Evolutionary conservation across 208 protist species (phyloP).

Genomic region (Lotmaria passim): DNA sequence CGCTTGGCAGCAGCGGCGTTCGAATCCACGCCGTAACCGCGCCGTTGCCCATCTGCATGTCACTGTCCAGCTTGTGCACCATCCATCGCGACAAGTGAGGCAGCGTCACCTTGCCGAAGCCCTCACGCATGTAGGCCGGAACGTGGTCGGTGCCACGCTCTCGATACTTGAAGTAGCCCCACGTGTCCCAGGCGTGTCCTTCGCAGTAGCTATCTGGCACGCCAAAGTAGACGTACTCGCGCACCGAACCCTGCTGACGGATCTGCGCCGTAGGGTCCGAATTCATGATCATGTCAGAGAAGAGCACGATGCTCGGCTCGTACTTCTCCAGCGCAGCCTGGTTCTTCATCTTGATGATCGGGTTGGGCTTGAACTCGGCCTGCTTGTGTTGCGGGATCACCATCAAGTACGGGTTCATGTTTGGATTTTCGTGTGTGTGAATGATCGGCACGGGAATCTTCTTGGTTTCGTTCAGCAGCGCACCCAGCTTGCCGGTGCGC

Average conservation of each 20-base stretch:
- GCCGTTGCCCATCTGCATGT: slow-evolving; percentile 83
- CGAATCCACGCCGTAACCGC: slow-evolving; percentile 80
- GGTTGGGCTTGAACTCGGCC: slow-evolving; percentile 78
- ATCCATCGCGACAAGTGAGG: slow-evolving; percentile 85
- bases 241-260: slow-evolving; percentile 77
- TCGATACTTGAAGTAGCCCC: slow-evolving; percentile 84
- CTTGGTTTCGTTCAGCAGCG: slow-evolving; percentile 74
- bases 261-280: slow-evolving; percentile 76
- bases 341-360: slow-evolving; percentile 85
- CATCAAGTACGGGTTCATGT: slow-evolving; percentile 86
- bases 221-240: slow-evolving; percentile 88
- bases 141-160: slow-evolving; percentile 55
- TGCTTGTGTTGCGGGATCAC: slow-evolving; percentile 86
- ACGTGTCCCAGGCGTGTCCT: slow-evolving; percentile 86
- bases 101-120: slow-evolving; percentile 71
- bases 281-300: slow-evolving; percentile 88
- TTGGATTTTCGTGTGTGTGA: slow-evolving; percentile 82
- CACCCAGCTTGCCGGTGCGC: slow-evolving; percentile 77
- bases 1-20: slow-evolving; percentile 56
- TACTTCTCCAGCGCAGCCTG: slow-evolving; percentile 87
- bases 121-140: slow-evolving; percentile 77
- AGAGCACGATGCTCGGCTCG: slow-evolving; percentile 82
- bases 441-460: slow-evolving; percentile 84
- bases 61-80: slow-evolving; percentile 82
- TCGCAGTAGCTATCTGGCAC: slow-evolving; percentile 86